Evolutionary conservation across 2,329 filamentous ascomycete genomes (phyloP).

Genomic region (Pseudogymnoascus sp.): DNA sequence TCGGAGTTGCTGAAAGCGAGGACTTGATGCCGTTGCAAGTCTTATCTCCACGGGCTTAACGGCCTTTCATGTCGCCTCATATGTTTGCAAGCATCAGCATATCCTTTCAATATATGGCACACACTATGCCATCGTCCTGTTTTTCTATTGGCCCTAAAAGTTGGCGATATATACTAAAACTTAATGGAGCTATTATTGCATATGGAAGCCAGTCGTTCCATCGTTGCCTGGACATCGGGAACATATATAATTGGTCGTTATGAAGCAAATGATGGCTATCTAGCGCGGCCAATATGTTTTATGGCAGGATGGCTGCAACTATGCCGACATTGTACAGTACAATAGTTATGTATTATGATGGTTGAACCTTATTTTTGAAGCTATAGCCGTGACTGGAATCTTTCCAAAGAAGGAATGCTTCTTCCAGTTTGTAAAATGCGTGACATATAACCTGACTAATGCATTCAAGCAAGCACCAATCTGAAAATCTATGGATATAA

Average conservation of each 20-base stretch:
- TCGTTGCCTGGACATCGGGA: too few relatives aligned
- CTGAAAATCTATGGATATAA: too few relatives aligned
- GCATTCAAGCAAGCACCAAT: too few relatives aligned
- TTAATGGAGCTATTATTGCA: not conserved
- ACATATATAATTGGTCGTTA: not conserved
- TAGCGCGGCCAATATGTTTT: not conserved
- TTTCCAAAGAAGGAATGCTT: not conserved
- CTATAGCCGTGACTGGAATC: not conserved
- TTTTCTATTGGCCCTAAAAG: not conserved
- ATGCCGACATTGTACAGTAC: not conserved
- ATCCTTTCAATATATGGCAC: not conserved
- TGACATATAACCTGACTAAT: not conserved
- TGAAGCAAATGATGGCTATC: not conserved
- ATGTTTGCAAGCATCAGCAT: not conserved
- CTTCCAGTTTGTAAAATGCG: not conserved
- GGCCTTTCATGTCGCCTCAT: not conserved
- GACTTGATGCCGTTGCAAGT: not conserved
- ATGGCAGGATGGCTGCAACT: not conserved
- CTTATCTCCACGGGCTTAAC: not conserved
- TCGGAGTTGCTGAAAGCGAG: not conserved
- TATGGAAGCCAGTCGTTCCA: not conserved
- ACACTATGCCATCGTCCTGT: not conserved
- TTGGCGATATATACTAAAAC: not conserved
- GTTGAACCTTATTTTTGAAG: not conserved
- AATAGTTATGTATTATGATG: conserved; percentile 4